Base-by-base conservation (phyloP, 2,329 filamentous ascomycete species). In the Chrysoporthe austroafricana region DNA sequence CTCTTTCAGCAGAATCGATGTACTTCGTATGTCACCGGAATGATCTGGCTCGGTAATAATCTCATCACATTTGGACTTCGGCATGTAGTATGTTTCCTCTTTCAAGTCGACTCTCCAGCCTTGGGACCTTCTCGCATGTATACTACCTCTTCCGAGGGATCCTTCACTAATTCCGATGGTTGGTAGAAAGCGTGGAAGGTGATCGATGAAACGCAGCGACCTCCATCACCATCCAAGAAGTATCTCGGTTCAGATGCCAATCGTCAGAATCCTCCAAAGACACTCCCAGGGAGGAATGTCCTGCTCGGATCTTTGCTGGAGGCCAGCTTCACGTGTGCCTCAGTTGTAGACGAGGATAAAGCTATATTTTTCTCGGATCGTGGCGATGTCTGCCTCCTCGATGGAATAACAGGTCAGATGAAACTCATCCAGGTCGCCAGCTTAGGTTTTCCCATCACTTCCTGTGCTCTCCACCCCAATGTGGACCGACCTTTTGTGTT, bases 1-100 rank as follows among this genome's bases (percentile, higher is more conserved):
- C 82, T 98, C 44, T 86, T 95, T 85, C 76, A 97, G 86, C 84
- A 98, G 73, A 89, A 98, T 79, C 93, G 96, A 77, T 98, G 96
- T 79, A 98, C 94, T 7, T 94, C 92, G 21, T 89, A 89, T 70
- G 87, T 98, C 73, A 90, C 90, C 71, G 90, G 91, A 64, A 97
- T 99, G 88, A 86, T 91, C 52, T 99, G 96, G 95, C 88, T 97
- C 79, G 94, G 94, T 13, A 91, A 85, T 72, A 91, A 81, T 72
- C 84, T 99, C 63, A 84, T 99, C 68, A 97, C 95, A 70, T 88
- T 96, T 34, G 96, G 96, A 16, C 91, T 96, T 63, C 89, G 96
- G 36, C 95, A 97, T 79, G 88, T 97, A 77, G 98, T 61, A 61
- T 14, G 59, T 61, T 34, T 21, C 43, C 5, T 54, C 3, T 32